Evolutionary conservation across 208 protist genomes (phyloP).

Genomic region (Acanthamoeba royreba): DNA sequence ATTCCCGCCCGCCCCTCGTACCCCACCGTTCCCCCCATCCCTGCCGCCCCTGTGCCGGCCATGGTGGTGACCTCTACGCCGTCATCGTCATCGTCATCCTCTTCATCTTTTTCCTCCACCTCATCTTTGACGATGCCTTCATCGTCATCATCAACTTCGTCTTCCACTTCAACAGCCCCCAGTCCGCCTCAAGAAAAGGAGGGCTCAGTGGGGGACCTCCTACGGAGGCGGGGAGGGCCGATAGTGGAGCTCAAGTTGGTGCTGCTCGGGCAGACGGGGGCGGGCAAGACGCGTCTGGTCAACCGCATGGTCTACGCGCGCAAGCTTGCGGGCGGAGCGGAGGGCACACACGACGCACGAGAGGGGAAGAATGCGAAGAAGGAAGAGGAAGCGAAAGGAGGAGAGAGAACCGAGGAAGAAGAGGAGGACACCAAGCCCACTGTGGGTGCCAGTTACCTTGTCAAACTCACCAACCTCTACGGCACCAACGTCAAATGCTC

Average conservation of each 20-base stretch:
- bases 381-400: not conserved
- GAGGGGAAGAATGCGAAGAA: not conserved
- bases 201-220: not conserved
- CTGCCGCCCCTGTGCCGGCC: no score
- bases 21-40: not conserved
- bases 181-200: not conserved
- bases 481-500: slow-evolving; percentile 6
- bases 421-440: not conserved
- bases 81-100: not conserved
- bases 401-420: no score
- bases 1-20: not conserved
- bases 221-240: not conserved
- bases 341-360: not conserved
- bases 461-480: slow-evolving; percentile 28
- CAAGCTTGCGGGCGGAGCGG: not conserved
- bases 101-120: no score
- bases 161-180: not conserved
- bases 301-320: not conserved
- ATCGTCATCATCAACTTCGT: not conserved
- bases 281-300: not conserved
- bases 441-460: not conserved
- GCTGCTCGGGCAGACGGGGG: not conserved
- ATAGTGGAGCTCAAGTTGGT: slow-evolving; percentile 9
- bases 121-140: not conserved
- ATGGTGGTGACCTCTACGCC: no score